Conservation (phyloP, 1,284 basidiomycete species). For the Takashimella tepidaria region DNA sequence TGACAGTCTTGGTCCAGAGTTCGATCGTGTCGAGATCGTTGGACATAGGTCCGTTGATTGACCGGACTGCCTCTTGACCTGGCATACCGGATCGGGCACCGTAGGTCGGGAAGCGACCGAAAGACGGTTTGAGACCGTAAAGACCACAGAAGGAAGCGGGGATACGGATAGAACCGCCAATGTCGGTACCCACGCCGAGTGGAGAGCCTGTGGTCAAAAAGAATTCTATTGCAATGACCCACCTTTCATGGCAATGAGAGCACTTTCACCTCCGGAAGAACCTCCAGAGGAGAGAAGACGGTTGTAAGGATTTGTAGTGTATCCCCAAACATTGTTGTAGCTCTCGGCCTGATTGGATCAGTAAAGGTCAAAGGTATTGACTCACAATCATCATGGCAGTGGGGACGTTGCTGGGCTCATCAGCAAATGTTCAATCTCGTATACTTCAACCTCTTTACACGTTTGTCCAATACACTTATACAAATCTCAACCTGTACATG, state of each 20-base stretch:
- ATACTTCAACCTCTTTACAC: too few species aligned
- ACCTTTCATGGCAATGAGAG: conserved; percentile 55
- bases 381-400: conserved; percentile 25
- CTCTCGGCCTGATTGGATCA: conserved; percentile 18
- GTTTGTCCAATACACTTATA: too few species aligned
- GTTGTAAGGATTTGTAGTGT: conserved; percentile 63
- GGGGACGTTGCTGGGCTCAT: conserved; percentile 23
- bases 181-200: conserved; percentile 64
- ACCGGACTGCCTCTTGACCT: conserved; percentile 65
- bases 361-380: too few species aligned
- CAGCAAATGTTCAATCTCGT: neutral
- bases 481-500: too few species aligned
- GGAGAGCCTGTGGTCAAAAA: conserved; percentile 50
- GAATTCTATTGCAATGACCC: neutral
- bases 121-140: conserved; percentile 67
- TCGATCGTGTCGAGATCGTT: conserved; percentile 58
- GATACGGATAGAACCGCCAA: conserved; percentile 66
- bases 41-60: conserved; percentile 68
- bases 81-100: conserved; percentile 60
- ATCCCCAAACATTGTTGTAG: conserved; percentile 55
- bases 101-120: conserved; percentile 63
- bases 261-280: conserved; percentile 60
- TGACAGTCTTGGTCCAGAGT: conserved; percentile 55
- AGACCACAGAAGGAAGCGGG: conserved; percentile 62
- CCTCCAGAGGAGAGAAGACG: conserved; percentile 55